phyloP scores from a whole-genome alignment of 2,329 filamentous ascomycete genomes.

The Beauveria scarabaeidicola region DNA sequence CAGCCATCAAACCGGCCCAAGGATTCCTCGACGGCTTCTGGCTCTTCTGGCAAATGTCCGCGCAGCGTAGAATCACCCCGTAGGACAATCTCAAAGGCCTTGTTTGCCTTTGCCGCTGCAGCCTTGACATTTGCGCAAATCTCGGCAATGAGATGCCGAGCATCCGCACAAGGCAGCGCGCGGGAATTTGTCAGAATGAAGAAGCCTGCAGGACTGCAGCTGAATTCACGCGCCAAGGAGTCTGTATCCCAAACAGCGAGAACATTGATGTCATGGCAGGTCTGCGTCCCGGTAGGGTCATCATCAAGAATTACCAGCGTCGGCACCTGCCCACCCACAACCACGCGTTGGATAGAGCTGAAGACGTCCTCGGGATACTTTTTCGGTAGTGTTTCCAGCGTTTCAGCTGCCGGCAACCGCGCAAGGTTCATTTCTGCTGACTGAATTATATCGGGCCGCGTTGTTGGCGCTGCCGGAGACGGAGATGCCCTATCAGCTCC shows the following conservation, averaged over 20 bases:
- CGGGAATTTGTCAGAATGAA: conserved; percentile 53
- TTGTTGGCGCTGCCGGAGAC: conserved; percentile 14
- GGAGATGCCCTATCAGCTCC: conserved; percentile 21
- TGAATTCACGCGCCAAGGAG: conserved; percentile 37
- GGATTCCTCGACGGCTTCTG: conserved; percentile 40
- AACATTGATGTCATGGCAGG: conserved; percentile 48
- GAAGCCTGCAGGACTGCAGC: conserved; percentile 34
- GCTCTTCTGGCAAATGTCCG: conserved; percentile 46
- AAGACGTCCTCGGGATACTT: conserved; percentile 18
- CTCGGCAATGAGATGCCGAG: conserved; percentile 34
- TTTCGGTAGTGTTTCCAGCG: conserved; percentile 17
- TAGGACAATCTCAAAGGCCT: conserved; percentile 43
- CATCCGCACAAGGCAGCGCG: conserved; percentile 39
- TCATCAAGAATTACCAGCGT: conserved; percentile 40
- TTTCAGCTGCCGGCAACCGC: conserved; percentile 16
- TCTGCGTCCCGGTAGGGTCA: conserved; percentile 52
- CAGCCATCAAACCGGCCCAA: conserved; percentile 41
- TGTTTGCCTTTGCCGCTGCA: conserved; percentile 31
- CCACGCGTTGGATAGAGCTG: conserved; percentile 13
- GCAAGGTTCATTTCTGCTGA: not conserved
- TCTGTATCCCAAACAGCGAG: conserved; percentile 43
- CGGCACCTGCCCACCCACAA: conserved; percentile 18
- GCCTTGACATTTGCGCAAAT: conserved; percentile 41
- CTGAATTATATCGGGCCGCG: not conserved
- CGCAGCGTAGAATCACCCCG: conserved; percentile 47